Evolutionary conservation across 2,329 filamentous ascomycete genomes (phyloP).

Genomic region (Ceratocystiopsis brevicomis): DNA sequence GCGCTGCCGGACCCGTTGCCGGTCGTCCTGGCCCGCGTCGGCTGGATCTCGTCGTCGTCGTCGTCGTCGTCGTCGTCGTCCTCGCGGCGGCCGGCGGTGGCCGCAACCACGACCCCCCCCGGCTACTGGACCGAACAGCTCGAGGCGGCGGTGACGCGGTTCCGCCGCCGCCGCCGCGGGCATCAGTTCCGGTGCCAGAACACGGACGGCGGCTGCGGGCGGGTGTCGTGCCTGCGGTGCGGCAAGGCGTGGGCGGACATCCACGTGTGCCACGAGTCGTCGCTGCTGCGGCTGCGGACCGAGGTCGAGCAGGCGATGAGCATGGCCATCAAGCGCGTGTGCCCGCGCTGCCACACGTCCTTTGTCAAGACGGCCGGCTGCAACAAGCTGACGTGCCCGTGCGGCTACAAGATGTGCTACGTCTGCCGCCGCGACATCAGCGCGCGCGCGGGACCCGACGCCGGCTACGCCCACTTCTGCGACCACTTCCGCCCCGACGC

Average conservation of each 20-base stretch:
- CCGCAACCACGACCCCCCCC: neutral
- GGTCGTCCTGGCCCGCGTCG: neutral
- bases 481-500: constrained; percentile 79
- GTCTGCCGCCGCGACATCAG: constrained; percentile 65
- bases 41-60: too few species aligned
- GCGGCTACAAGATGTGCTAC: constrained; percentile 97
- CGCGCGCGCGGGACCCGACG: constrained; percentile 23
- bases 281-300: constrained; percentile 62
- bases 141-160: constrained; percentile 40
- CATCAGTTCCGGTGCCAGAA: constrained; percentile 62
- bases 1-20: constrained; percentile 27
- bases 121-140: constrained; percentile 26
- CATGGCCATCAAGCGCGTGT: constrained; percentile 84
- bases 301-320: constrained; percentile 88
- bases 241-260: constrained; percentile 70
- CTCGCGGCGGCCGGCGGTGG: neutral
- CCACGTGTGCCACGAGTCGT: constrained; percentile 76
- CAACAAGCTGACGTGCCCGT: constrained; percentile 91
- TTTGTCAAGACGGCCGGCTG: constrained; percentile 90
- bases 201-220: constrained; percentile 48
- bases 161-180: constrained; percentile 51
- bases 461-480: constrained; percentile 88
- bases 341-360: constrained; percentile 72
- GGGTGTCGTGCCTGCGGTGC: constrained; percentile 64
- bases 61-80: too few species aligned